These are phyloP conservation scores for Aureobasidium sp. DNA, from an alignment of 2,329 filamentous ascomycete species.

Conservation along the genomic window DNA sequence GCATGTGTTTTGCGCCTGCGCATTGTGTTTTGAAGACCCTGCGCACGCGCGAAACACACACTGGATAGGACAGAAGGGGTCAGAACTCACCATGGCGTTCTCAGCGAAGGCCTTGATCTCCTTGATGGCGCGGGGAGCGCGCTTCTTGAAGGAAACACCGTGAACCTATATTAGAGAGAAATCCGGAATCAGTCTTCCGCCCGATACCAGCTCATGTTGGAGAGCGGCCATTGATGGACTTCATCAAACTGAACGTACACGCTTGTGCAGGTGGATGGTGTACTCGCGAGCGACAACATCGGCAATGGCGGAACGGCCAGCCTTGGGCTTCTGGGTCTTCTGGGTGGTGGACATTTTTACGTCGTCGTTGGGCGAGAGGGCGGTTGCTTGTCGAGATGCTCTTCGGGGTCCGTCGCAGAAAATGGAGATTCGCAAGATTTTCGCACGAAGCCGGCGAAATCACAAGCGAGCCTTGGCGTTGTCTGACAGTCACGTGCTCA, in stretches of 20 bases:
- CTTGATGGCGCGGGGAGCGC: slow-evolving; percentile 97
- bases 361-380: slow-evolving; percentile 15
- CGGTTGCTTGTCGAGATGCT: slow-evolving; percentile 13
- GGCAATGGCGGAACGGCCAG: slow-evolving; percentile 88
- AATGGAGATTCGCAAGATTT: slow-evolving; percentile 1
- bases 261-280: slow-evolving; percentile 99
- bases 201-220: slow-evolving; percentile 41
- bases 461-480: slow-evolving; percentile 10
- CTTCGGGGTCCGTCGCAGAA: background rate
- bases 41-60: background rate
- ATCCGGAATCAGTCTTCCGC: slow-evolving; percentile 57
- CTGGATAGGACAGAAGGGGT: background rate
- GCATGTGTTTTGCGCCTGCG: background rate
- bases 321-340: slow-evolving; percentile 59
- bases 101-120: slow-evolving; percentile 94
- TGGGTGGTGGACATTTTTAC: slow-evolving; percentile 35
- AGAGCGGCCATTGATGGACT: slow-evolving; percentile 52
- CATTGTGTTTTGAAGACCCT: background rate
- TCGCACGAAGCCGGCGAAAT: slow-evolving; percentile 1
- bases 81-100: slow-evolving; percentile 82
- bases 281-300: slow-evolving; percentile 99
- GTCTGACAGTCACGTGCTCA: background rate
- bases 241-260: slow-evolving; percentile 78
- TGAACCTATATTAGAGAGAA: slow-evolving; percentile 61
- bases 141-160: slow-evolving; percentile 99